Base-by-base conservation (phyloP, 352 stramenopile species). In the Aphanomyces euteiches region DNA sequence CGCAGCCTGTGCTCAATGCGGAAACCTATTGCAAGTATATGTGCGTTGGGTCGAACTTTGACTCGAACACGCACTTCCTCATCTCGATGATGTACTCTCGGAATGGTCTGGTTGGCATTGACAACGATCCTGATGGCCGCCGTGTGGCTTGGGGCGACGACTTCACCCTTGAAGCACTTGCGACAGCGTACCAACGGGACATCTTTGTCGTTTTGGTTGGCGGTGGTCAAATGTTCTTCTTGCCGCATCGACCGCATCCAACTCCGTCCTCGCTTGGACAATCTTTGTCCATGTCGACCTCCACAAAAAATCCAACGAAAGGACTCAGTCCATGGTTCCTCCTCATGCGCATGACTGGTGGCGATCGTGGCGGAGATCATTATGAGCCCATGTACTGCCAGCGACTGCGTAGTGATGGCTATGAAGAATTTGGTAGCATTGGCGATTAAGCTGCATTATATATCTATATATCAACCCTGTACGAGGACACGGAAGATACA, bases 371-470 rank as follows among this genome's bases (percentile, higher is more conserved):
- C 8, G 87, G 87, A 37, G 87, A 95, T 72, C 87, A 95, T 69
- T 95, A 95, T 77, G 87, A 95, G 72, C 87, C 87, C 15, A 95
- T 95, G 87, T 77, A 92, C 15, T 91, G 83, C 56, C 82, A 91
- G 67, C 85, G 87, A 34, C 80, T 95, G 67, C 85, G 86, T 45
- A 86, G 87, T 19, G 86, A 95, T 57, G 85, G 85, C 48, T 93
- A 84, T n/a, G 78, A 76, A 7, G 85, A 95, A 69, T 93, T 95
- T 69, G 87, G 87, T 38, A 83, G 76, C 19, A 95, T 95, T 45
- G 87, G 87, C 65, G 87, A 95, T 65, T 90, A 28, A 28, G 28
- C 28, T 28, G 28, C 28, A 28, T 28, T 28, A 28, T 28, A 28
- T 28, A 28, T 28, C 28, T 28, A 28, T 28, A 28, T 28, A 28